phyloP scores from a whole-genome alignment of 768 basidiomycete genomes.

The Amanita brunnescens region DNA sequence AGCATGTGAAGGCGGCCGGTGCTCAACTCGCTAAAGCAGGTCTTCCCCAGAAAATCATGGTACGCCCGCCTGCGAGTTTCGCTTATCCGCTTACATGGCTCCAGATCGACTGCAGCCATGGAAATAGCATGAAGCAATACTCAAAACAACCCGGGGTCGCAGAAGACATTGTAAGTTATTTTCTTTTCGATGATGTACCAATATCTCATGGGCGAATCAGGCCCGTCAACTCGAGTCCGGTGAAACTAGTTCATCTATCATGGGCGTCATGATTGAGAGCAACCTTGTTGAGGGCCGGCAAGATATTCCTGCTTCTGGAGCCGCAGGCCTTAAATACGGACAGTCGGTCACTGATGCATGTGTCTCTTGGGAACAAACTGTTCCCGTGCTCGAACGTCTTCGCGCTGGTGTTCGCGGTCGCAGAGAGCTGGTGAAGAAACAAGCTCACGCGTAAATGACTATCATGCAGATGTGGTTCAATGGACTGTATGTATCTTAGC shows the following conservation, averaged over 20 bases:
- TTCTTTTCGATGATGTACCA: neutral
- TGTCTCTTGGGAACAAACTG: slow-evolving; percentile 83
- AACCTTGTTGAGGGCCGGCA: slow-evolving; percentile 85
- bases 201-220: slow-evolving; percentile 24
- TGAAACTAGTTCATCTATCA: slow-evolving; percentile 65
- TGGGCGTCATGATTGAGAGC: slow-evolving; percentile 95
- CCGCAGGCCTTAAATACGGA: slow-evolving; percentile 68
- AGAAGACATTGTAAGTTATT: slow-evolving; percentile 63
- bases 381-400: slow-evolving; percentile 73
- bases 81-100: neutral
- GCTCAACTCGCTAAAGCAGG: slow-evolving; percentile 74
- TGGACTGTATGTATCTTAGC: neutral
- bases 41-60: slow-evolving; percentile 80
- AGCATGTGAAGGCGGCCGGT: slow-evolving; percentile 70
- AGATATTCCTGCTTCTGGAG: slow-evolving; percentile 69
- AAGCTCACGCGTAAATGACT: neutral
- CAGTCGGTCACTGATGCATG: slow-evolving; percentile 87
- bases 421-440: slow-evolving; percentile 36
- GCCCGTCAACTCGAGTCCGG: slow-evolving; percentile 63
- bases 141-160: slow-evolving; percentile 82
- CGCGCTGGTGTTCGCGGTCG: slow-evolving; percentile 84
- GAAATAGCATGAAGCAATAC: slow-evolving; percentile 91
- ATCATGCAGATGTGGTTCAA: too few relatives aligned
- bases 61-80: slow-evolving; percentile 20
- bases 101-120: slow-evolving; percentile 95